A percentile compares a stretch with the other conserved stretches of the same genome.
Evolutionary conservation across 495 filamentous ascomycete species (phyloP).

Genomic region (Aspergillus conjunctus): DNA sequence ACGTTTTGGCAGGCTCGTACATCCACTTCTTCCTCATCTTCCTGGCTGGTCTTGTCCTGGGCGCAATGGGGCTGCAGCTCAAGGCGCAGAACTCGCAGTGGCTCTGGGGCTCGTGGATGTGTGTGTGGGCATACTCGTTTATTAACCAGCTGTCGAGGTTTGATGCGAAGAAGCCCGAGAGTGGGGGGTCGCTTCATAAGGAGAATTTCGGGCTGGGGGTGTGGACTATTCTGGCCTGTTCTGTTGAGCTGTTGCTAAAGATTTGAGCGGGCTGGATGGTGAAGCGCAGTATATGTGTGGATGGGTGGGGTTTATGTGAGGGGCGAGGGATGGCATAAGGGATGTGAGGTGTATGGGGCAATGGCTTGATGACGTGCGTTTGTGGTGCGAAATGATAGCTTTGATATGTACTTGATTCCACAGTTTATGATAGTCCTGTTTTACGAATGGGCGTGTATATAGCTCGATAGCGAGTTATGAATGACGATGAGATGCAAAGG

Average conservation of each 20-base stretch:
- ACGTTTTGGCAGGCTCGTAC: constrained; percentile 14
- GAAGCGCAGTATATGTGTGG: no score
- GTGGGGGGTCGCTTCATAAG: constrained; percentile 5
- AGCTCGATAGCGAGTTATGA: no score
- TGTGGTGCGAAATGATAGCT: no score
- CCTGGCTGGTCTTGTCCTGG: background rate
- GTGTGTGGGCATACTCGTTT: constrained; percentile 11
- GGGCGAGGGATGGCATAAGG: no score
- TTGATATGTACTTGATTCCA: no score
- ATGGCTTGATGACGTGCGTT: no score
- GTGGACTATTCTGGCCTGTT: constrained; percentile 6
- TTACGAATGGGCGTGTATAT: no score
- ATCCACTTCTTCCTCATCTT: constrained; percentile 16
- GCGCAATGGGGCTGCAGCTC: background rate
- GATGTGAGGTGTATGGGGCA: no score
- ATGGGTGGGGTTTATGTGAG: no score
- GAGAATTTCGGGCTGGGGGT: constrained; percentile 10
- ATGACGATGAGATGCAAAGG: no score
- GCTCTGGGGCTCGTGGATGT: constrained; percentile 21
- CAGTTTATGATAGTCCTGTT: no score
- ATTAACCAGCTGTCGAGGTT: constrained; percentile 8
- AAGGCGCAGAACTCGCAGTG: constrained; percentile 3
- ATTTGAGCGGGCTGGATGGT: no score
- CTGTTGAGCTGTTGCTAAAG: constrained; percentile 1
- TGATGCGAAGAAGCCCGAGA: constrained; percentile 15